Conservation (phyloP, 257 asterid species). For the Scutellaria minor region DNA sequence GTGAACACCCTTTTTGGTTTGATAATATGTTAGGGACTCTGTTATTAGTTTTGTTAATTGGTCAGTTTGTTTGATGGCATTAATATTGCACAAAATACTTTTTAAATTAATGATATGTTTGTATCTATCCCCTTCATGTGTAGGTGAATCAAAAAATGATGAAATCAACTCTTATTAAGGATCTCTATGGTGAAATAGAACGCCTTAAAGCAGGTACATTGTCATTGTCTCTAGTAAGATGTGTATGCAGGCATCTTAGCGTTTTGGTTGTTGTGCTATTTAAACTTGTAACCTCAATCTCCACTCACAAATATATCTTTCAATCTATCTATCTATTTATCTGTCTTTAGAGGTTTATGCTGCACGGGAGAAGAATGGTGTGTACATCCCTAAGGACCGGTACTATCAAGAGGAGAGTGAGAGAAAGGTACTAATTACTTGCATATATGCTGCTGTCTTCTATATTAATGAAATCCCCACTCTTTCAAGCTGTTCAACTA, state of each 20-base stretch:
- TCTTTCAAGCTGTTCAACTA: slow-evolving; percentile 12
- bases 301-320: not conserved
- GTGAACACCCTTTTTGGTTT: not conserved
- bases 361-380: slow-evolving; percentile 85
- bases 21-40: slow-evolving; percentile 1
- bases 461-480: not conserved
- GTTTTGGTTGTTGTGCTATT: not conserved
- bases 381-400: slow-evolving; percentile 85
- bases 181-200: slow-evolving; percentile 81
- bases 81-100: not conserved
- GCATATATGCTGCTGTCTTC: slow-evolving; percentile 8
- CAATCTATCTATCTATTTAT: not conserved
- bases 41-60: not conserved
- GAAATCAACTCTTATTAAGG: slow-evolving; percentile 77
- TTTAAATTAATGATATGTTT: slow-evolving; percentile 5
- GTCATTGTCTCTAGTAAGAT: not conserved
- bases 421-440: slow-evolving; percentile 55
- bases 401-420: slow-evolving; percentile 84
- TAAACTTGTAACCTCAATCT: not conserved
- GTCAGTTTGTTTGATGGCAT: slow-evolving; percentile 7
- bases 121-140: slow-evolving; percentile 23
- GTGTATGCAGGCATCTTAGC: slow-evolving; percentile 3
- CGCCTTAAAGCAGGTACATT: slow-evolving; percentile 70
- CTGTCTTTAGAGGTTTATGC: slow-evolving; percentile 75
- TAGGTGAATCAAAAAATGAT: slow-evolving; percentile 94